phyloP scores from a whole-genome alignment of 768 basidiomycete species.

The Trametes sanguinea region DNA sequence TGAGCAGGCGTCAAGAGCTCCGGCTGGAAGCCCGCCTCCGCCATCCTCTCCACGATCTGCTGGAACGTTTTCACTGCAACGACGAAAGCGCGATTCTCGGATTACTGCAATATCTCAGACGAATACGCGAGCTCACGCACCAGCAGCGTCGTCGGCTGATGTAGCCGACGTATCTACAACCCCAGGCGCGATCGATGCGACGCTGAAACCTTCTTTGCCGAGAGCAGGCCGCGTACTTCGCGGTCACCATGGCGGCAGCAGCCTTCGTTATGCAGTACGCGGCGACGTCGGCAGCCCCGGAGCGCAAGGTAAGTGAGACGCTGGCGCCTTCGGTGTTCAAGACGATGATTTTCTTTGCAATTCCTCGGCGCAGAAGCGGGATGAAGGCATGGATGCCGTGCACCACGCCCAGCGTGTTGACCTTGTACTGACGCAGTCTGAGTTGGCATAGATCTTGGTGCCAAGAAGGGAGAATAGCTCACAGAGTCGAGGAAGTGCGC shows the following conservation, averaged over 20 bases:
- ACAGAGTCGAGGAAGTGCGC: constrained; percentile 17
- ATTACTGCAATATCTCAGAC: not conserved
- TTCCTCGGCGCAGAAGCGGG: constrained; percentile 38
- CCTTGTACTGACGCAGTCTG: constrained; percentile 28
- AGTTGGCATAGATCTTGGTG: not conserved
- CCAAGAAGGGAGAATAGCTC: not conserved
- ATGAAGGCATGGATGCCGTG: constrained; percentile 41
- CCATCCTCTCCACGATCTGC: not conserved
- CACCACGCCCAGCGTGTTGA: constrained; percentile 40
- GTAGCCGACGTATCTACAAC: constrained; percentile 33
- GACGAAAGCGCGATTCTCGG: not conserved
- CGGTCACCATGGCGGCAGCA: constrained; percentile 39
- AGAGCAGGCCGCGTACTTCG: constrained; percentile 39
- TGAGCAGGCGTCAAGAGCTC: constrained; percentile 11
- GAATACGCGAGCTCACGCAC: not conserved
- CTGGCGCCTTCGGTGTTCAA: constrained; percentile 36
- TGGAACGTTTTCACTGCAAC: constrained; percentile 13
- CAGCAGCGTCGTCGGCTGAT: not conserved
- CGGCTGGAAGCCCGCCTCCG: not conserved
- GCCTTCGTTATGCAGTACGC: constrained; percentile 43
- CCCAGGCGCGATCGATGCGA: constrained; percentile 39
- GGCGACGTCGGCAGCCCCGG: constrained; percentile 8
- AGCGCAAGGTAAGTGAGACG: constrained; percentile 26
- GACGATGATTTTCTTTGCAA: constrained; percentile 37
- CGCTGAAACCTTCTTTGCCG: constrained; percentile 36